Percentiles rank a stretch among this genome's conserved stretches.
phyloP scores from a whole-genome alignment of 768 basidiomycete species.

The Hirschioporus abietinus region DNA sequence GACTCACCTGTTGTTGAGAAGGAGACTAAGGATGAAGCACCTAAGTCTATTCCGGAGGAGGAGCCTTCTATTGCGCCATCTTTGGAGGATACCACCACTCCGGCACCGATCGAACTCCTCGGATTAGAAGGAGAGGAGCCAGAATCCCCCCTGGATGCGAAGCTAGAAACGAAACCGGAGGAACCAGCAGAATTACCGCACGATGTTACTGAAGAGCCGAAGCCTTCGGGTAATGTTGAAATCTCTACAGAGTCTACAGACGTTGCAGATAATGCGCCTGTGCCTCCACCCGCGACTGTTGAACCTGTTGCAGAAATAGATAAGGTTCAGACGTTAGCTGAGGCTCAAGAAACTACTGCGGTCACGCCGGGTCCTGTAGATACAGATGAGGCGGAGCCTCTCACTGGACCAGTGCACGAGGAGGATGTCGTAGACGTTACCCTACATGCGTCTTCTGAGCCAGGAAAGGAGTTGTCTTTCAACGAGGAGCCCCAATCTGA shows the following conservation, averaged over 20 bases:
- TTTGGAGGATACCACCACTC: not conserved
- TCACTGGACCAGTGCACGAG: not conserved
- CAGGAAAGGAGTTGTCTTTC: not conserved
- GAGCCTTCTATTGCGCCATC: conserved; percentile 2
- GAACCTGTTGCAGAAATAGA: conserved; percentile 4
- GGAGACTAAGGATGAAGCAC: not conserved
- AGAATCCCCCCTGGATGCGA: not conserved
- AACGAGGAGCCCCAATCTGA: not conserved
- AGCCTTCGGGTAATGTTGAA: not conserved
- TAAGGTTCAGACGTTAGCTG: not conserved
- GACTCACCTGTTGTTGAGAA: not conserved
- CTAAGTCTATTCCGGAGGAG: not conserved
- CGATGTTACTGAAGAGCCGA: conserved; percentile 2
- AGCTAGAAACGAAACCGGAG: not conserved
- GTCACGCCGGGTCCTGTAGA: not conserved
- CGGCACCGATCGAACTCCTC: not conserved
- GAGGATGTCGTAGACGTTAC: not conserved
- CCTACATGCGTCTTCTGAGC: not conserved
- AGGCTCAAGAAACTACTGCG: not conserved
- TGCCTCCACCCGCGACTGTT: not conserved
- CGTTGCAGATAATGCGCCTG: conserved; percentile 8
- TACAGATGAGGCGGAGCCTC: not conserved
- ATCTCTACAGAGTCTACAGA: not conserved
- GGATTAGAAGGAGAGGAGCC: not conserved
- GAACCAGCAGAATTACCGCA: not conserved